Evolutionary conservation across 345 rosid species (phyloP).

Genomic region (Erucastrum elatum): DNA sequence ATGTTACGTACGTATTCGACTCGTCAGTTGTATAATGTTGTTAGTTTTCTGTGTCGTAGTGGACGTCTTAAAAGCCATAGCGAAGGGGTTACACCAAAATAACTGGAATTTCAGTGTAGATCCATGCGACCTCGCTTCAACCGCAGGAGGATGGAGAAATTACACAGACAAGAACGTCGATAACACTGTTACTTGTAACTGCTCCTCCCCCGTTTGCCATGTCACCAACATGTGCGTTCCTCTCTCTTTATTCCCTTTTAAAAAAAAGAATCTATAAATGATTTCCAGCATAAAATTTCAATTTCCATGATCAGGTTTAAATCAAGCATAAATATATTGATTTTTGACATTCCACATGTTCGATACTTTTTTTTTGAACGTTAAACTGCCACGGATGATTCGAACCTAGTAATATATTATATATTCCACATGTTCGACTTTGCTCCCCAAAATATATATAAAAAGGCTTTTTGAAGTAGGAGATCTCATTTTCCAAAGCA

Average conservation of each 20-base stretch:
- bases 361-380: too few relatives aligned
- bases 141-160: constrained; percentile 41
- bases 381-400: too few relatives aligned
- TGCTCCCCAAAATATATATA: too few relatives aligned
- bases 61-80: constrained; percentile 47
- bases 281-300: background rate
- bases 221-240: constrained; percentile 35
- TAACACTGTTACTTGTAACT: constrained; percentile 47
- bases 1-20: background rate
- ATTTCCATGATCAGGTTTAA: background rate
- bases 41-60: constrained; percentile 35
- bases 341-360: background rate
- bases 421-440: too few relatives aligned
- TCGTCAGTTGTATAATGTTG: background rate
- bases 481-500: background rate
- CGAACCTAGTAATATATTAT: too few relatives aligned
- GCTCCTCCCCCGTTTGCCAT: constrained; percentile 48
- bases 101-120: constrained; percentile 56
- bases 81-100: constrained; percentile 29
- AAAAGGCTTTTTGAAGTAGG: too few relatives aligned
- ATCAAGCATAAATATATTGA: background rate
- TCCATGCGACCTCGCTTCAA: constrained; percentile 46
- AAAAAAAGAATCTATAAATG: background rate
- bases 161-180: background rate
- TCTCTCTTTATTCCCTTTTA: background rate